Percentiles rank a stretch among this genome's conserved stretches.
Evolutionary conservation across 805 yeast genomes (phyloP).

Genomic region (Candida pseudoglaebosa): DNA sequence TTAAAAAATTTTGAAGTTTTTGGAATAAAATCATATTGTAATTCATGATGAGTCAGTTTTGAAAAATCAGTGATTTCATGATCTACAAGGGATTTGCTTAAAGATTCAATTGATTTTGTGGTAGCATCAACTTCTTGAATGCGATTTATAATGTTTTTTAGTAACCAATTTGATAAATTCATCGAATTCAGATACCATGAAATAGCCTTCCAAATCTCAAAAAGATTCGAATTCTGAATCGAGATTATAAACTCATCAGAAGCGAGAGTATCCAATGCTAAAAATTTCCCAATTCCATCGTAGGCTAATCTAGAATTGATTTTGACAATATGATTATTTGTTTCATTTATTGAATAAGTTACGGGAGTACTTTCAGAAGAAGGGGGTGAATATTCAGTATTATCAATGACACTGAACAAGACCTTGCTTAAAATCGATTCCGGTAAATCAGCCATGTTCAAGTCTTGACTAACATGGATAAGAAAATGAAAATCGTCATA

Average conservation of each 20-base stretch:
- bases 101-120: conserved; percentile 12
- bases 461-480: not conserved
- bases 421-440: conserved; percentile 17
- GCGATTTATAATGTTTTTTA: conserved; percentile 14
- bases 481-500: conserved; percentile 12
- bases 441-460: not conserved
- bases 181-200: conserved; percentile 25
- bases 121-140: conserved; percentile 13
- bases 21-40: conserved; percentile 33
- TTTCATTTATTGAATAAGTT: conserved; percentile 11
- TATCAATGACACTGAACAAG: conserved; percentile 35
- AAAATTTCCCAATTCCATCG: conserved; percentile 27
- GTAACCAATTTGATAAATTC: conserved; percentile 20
- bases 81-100: conserved; percentile 18
- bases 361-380: conserved; percentile 29
- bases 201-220: conserved; percentile 28
- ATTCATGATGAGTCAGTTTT: conserved; percentile 30
- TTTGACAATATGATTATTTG: conserved; percentile 27
- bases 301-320: conserved; percentile 24
- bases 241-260: conserved; percentile 27
- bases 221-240: conserved; percentile 31
- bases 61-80: conserved; percentile 26
- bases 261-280: conserved; percentile 27
- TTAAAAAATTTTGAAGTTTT: conserved; percentile 25
- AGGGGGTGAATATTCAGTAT: conserved; percentile 32